phyloP scores from a whole-genome alignment of 2,329 filamentous ascomycete species.

The Botrytis elliptica region DNA sequence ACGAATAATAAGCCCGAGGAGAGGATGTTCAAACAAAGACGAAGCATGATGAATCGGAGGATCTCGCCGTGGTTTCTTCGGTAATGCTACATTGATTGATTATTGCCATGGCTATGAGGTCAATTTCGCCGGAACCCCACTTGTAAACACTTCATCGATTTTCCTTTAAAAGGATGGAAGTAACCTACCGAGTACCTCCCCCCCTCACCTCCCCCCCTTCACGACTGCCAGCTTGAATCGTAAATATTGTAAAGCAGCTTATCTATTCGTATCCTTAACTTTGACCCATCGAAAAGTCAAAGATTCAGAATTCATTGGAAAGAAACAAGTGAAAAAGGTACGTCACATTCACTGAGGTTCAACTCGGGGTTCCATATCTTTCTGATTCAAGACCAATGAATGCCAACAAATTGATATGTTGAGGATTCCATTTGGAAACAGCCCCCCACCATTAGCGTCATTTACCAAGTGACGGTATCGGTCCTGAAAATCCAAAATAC shows the following conservation, averaged over 20 bases:
- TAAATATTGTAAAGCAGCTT: neutral
- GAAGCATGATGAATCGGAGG: conserved; percentile 4
- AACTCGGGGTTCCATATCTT: conserved; percentile 14
- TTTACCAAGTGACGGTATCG: conserved; percentile 25
- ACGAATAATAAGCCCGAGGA: conserved; percentile 11
- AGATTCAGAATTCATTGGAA: neutral
- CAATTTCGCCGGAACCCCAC: conserved; percentile 20
- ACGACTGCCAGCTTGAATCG: neutral
- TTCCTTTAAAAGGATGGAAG: too few species aligned
- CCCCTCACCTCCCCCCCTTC: neutral
- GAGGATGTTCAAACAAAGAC: neutral
- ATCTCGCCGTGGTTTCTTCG: conserved; percentile 22
- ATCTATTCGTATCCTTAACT: neutral
- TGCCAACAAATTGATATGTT: conserved; percentile 17
- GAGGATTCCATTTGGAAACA: conserved; percentile 18
- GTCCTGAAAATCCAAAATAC: conserved; percentile 24
- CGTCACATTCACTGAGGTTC: conserved; percentile 4
- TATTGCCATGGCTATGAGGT: conserved; percentile 14
- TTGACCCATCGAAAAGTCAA: neutral
- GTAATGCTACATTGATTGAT: neutral
- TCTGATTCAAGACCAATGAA: neutral
- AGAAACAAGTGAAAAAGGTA: neutral
- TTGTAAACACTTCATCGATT: neutral
- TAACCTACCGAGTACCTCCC: neutral
- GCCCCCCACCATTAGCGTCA: conserved; percentile 30